Evolutionary conservation across 2,329 filamentous ascomycete genomes (phyloP), one percentile per base, ranked within the genome.

Genomic region (Amauroascus niger): DNA sequence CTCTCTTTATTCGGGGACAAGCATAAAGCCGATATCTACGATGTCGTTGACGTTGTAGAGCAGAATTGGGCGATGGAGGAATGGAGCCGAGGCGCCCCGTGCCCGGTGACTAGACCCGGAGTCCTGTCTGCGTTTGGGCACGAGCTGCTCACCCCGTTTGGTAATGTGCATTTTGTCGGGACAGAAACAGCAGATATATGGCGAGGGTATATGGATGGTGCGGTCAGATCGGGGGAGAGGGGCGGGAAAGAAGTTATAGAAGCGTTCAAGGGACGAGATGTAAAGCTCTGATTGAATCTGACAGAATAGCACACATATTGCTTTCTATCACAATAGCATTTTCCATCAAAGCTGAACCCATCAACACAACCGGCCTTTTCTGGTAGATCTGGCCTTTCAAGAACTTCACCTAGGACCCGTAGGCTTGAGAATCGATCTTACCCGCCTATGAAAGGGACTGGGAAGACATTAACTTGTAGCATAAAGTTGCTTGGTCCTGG

Each of bases 151-250:
- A 60, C 65, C 24, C 60, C 67, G 0, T 63, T 67, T 54, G 65
- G 69, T 67, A 44, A 74, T 49, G 22, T 79, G 4, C 72, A 79
- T 61, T 81, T 79, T 59, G 76, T 74, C 1, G 78, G 78, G 0
- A 79, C 78, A 0, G 79, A 81, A 66, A 76, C 73, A 6, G 69
- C 73, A 1, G 67, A 61, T 1, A 72, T 74, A 48, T 81, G 78
- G 78, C 75, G 75, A 53, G 78, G 78, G 0, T 80, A 79, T 59
- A 79, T 81, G 76, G 78, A 81, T 55, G 78, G 78, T 3, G 79
- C 78, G 0, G 65, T 80, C 16, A 60, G 73, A 2, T 73, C 69
- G 22, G 78, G 78, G 1, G 67, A 77, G 55, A 64, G 72, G n/a
- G 78, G 70, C 2, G 77, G 76, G 45, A 45, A 9, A 16, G 60